These are phyloP conservation scores for Fomitopsis pulvina DNA, from an alignment of 768 basidiomycete genomes.

Conservation along the genomic window DNA sequence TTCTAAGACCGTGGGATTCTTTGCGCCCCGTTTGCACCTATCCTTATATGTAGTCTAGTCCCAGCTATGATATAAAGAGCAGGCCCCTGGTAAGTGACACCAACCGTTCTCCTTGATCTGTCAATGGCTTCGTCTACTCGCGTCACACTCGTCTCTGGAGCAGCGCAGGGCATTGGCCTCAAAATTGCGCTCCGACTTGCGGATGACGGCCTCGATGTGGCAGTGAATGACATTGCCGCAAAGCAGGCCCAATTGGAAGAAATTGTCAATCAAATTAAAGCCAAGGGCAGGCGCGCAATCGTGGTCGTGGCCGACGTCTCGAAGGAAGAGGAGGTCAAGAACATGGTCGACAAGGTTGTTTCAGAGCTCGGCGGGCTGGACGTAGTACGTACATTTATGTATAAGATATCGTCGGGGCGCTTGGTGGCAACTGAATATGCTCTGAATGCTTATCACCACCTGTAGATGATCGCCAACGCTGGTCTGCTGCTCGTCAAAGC, in stretches of 20 bases:
- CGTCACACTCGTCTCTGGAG: conserved; percentile 25
- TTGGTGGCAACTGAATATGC: not conserved
- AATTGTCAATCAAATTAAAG: conserved; percentile 13
- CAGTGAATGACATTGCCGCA: conserved; percentile 11
- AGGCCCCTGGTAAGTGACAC: not conserved
- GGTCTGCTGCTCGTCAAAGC: conserved; percentile 11
- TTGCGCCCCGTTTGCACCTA: not conserved
- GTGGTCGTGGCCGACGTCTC: conserved; percentile 34
- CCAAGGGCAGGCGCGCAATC: conserved; percentile 19
- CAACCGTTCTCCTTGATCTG: not conserved
- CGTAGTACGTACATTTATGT: conserved; percentile 35
- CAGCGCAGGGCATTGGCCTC: conserved; percentile 25
- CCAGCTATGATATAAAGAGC: not conserved
- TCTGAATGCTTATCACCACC: not conserved
- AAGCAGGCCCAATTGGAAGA: conserved; percentile 11
- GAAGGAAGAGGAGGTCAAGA: conserved; percentile 33
- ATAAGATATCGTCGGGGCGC: not conserved
- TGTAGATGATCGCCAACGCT: conserved; percentile 21
- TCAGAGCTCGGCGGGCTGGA: conserved; percentile 36
- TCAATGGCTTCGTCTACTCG: not conserved
- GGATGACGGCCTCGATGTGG: conserved; percentile 21
- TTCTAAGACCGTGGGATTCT: not conserved
- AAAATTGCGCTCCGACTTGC: conserved; percentile 22
- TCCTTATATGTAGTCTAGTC: no score
- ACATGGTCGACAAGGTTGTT: conserved; percentile 27